These are phyloP conservation scores for Trichosporon sp. DNA, from an alignment of 1,284 basidiomycete genomes.

Conservation along the genomic window DNA sequence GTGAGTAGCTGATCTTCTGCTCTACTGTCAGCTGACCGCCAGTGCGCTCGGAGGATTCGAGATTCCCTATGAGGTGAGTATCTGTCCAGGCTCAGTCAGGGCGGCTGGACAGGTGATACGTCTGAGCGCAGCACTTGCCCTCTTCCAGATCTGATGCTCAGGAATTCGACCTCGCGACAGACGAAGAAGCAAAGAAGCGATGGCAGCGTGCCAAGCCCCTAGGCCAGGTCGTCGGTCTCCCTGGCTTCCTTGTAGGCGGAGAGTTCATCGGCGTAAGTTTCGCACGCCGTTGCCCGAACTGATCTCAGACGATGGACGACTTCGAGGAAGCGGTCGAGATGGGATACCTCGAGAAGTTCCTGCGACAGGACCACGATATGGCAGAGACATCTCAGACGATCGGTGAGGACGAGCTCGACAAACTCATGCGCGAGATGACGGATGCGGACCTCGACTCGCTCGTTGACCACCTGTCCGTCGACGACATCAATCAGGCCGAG, in stretches of 20 bases:
- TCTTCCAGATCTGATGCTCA: neutral
- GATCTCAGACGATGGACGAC: conserved; percentile 44
- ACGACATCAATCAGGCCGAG: conserved; percentile 1
- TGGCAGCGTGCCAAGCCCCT: conserved; percentile 45
- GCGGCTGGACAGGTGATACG: neutral
- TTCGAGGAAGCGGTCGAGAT: conserved; percentile 45
- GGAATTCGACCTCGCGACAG: conserved; percentile 39
- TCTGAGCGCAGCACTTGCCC: neutral
- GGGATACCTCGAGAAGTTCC: conserved; percentile 32
- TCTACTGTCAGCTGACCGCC: neutral
- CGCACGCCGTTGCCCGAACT: neutral
- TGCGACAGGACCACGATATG: conserved; percentile 39
- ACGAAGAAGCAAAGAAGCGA: conserved; percentile 42
- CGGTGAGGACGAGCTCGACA: conserved; percentile 41
- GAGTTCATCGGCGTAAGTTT: conserved; percentile 45
- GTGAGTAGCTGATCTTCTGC: conserved; percentile 16
- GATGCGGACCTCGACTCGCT: conserved; percentile 39
- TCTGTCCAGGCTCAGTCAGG: neutral
- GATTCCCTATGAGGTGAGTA: conserved; percentile 42
- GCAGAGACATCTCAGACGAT: conserved; percentile 26
- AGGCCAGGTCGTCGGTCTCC: conserved; percentile 40
- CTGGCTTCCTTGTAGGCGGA: conserved; percentile 43
- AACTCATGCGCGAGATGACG: conserved; percentile 43
- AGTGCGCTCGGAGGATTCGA: conserved; percentile 26
- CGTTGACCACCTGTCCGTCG: conserved; percentile 32